Evolutionary conservation across 208 protist species (phyloP).

Genomic region (Naegleria lovaniensis): DNA sequence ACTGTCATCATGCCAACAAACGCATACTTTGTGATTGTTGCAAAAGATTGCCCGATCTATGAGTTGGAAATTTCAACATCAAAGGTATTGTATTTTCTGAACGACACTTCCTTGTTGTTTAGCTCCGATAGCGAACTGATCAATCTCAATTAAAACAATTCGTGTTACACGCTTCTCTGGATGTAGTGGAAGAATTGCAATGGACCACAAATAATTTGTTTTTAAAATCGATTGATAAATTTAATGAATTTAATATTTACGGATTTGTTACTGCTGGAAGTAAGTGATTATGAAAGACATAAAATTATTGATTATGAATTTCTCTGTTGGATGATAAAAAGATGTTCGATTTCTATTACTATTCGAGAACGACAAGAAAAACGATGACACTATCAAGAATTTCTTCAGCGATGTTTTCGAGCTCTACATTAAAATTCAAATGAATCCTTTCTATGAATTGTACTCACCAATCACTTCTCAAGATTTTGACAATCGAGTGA

Average conservation of each 20-base stretch:
- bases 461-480: constrained; percentile 27
- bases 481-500: constrained; percentile 14
- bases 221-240: constrained; percentile 34
- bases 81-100: not conserved
- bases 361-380: constrained; percentile 13
- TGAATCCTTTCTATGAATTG: constrained; percentile 39
- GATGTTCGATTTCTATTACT: constrained; percentile 29
- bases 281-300: not conserved
- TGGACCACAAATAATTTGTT: constrained; percentile 29
- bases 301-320: not conserved
- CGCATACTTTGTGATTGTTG: constrained; percentile 35
- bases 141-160: constrained; percentile 34
- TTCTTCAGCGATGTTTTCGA: constrained; percentile 35
- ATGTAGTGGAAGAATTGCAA: constrained; percentile 30
- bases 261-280: constrained; percentile 30
- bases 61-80: constrained; percentile 25
- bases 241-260: constrained; percentile 29
- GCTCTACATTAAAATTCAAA: constrained; percentile 32
- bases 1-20: not conserved
- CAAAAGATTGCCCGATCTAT: constrained; percentile 32
- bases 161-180: constrained; percentile 31
- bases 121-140: not conserved
- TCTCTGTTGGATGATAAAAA: not conserved
- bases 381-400: constrained; percentile 31
- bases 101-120: not conserved